A percentile compares a stretch with the other conserved stretches of the same genome.
phyloP scores from a whole-genome alignment of 257 asterid genomes.

The Schizonepeta tenuifolia region DNA sequence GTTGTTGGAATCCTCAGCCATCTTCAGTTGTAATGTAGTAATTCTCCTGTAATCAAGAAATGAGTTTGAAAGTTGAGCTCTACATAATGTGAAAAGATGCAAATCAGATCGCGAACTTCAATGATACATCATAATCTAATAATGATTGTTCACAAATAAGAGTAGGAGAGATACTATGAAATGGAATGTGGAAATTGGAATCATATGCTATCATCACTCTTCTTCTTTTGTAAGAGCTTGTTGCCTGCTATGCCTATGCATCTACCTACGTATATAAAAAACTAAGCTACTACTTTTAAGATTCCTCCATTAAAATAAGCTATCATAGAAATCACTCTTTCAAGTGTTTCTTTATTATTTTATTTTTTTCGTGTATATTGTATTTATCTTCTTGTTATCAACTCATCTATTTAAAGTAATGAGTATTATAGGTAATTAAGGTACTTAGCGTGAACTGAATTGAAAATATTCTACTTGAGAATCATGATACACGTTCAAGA shows the following conservation, averaged over 20 bases:
- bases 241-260: not conserved
- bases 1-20: not conserved
- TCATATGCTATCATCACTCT: not conserved
- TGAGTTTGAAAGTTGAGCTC: not conserved
- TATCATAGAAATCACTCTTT: too few relatives aligned
- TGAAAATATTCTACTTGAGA: not conserved
- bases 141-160: not conserved
- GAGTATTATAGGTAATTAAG: not conserved
- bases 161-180: not conserved
- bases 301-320: not conserved
- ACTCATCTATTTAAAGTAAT: not conserved
- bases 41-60: not conserved
- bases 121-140: not conserved
- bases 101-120: not conserved
- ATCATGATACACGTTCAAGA: too few relatives aligned
- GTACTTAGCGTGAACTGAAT: slow-evolving; percentile 1
- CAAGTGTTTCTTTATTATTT: not conserved
- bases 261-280: not conserved
- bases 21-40: not conserved
- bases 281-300: not conserved
- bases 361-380: not conserved
- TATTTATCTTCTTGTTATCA: not conserved
- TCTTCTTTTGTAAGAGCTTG: not conserved
- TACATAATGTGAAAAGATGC: not conserved
- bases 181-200: not conserved